phyloP scores from a whole-genome alignment of 2,329 filamentous ascomycete species.

The Endoconidiophora polonica region DNA sequence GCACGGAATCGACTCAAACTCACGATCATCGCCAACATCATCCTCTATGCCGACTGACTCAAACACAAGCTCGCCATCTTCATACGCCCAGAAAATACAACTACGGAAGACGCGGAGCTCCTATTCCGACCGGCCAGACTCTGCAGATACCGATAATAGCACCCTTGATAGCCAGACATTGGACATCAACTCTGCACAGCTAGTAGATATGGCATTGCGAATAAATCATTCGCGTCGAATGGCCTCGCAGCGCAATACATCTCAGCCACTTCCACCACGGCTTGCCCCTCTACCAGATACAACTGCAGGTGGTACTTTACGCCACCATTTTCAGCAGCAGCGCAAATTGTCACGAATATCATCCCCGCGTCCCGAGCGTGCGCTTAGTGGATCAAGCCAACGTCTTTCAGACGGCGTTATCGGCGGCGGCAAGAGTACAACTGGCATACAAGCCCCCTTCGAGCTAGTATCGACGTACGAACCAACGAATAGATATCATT shows the following conservation, averaged over 20 bases:
- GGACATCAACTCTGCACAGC: constrained; percentile 68
- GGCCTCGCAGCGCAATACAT: constrained; percentile 41
- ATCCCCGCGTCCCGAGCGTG: constrained; percentile 38
- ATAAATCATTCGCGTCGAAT: constrained; percentile 64
- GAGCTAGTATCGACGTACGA: constrained; percentile 5
- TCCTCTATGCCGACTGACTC: too few relatives aligned
- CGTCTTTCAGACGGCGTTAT: constrained; percentile 18
- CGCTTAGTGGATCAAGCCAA: constrained; percentile 18
- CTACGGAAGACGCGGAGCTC: background rate
- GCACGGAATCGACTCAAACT: background rate
- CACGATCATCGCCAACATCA: background rate
- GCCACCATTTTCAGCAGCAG: constrained; percentile 57
- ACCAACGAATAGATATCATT: constrained; percentile 39
- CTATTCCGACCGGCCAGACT: constrained; percentile 14
- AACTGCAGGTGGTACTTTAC: constrained; percentile 40
- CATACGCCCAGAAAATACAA: constrained; percentile 2
- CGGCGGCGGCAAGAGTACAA: constrained; percentile 19
- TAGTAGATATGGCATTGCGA: constrained; percentile 82
- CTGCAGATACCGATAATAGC: constrained; percentile 15
- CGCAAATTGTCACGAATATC: constrained; percentile 43
- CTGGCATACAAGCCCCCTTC: constrained; percentile 19
- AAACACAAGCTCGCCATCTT: too few relatives aligned
- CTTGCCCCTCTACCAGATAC: constrained; percentile 36
- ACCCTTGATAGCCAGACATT: constrained; percentile 22
- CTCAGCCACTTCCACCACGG: constrained; percentile 32